Conservation (phyloP, 139 green algal species). For the Chlamydomonas asymmetrica region DNA sequence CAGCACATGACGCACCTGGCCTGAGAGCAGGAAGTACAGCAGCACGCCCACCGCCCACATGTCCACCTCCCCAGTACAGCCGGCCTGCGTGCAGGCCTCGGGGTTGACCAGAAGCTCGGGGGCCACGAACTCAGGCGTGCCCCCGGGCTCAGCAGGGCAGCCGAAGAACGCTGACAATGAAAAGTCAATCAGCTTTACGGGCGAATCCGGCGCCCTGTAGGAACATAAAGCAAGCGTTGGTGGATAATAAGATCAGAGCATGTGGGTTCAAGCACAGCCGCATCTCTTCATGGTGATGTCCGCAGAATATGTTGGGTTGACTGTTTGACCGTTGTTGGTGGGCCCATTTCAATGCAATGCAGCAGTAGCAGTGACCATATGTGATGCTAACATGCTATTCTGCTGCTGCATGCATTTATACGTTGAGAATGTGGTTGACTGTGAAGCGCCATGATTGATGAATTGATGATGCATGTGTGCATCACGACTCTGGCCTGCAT, state of each 20-base stretch:
- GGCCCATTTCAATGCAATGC: neutral
- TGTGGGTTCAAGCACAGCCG: neutral
- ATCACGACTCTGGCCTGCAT: neutral
- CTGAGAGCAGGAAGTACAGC: constrained; percentile 50
- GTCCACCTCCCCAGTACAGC: constrained; percentile 31
- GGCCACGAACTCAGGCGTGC: constrained; percentile 48
- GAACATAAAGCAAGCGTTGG: neutral
- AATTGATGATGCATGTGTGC: no score
- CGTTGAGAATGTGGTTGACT: no score
- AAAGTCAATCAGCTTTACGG: constrained; percentile 49
- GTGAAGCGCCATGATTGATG: neutral
- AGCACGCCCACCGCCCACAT: constrained; percentile 45
- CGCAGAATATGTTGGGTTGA: neutral
- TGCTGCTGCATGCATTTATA: no score
- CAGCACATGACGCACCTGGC: constrained; percentile 27
- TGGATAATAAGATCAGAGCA: neutral
- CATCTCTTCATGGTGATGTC: neutral
- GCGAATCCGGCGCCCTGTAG: constrained; percentile 30
- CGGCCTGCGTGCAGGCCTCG: constrained; percentile 19
- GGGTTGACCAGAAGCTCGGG: constrained; percentile 39
- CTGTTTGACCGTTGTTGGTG: neutral
- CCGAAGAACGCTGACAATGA: constrained; percentile 40
- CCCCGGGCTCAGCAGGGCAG: constrained; percentile 33
- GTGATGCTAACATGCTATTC: no score
- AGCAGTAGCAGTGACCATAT: neutral